Conservation (phyloP, 192 early-diverging fungal species). For the Radiomyces spectabilis region DNA sequence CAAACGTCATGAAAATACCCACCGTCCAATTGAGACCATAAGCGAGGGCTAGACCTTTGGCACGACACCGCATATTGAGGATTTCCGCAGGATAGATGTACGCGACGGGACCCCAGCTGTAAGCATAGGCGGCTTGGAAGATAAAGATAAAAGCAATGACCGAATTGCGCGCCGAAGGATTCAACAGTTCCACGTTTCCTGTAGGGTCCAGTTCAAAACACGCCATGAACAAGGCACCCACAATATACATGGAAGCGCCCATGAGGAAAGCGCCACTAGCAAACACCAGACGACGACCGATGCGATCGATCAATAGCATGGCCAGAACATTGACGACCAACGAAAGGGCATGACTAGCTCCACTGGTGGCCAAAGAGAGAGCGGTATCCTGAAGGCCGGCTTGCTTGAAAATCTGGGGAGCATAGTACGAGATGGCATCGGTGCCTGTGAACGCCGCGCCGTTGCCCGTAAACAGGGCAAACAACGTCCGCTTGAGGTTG, state of each 20-base stretch:
- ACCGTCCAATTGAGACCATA: constrained; percentile 27
- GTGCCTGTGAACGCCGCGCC: constrained; percentile 26
- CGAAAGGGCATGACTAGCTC: constrained; percentile 15
- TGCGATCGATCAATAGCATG: constrained; percentile 59
- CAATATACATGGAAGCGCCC: constrained; percentile 54
- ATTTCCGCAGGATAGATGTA: constrained; percentile 30
- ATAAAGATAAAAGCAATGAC: constrained; percentile 29
- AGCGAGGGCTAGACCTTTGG: constrained; percentile 24
- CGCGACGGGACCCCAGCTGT: constrained; percentile 21
- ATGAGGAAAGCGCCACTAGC: constrained; percentile 63
- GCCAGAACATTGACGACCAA: constrained; percentile 22
- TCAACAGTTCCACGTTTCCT: constrained; percentile 7
- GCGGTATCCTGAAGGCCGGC: constrained; percentile 14
- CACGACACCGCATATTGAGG: constrained; percentile 23
- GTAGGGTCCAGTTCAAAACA: constrained; percentile 7
- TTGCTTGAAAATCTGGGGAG: constrained; percentile 27
- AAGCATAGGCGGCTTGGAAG: constrained; percentile 26
- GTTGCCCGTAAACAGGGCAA: constrained; percentile 51
- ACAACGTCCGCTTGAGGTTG: constrained; percentile 51
- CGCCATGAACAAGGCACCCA: constrained; percentile 36
- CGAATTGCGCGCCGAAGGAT: constrained; percentile 3
- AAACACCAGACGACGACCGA: constrained; percentile 75
- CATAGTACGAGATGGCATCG: constrained; percentile 25
- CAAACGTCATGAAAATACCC: constrained; percentile 27
- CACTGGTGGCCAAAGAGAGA: constrained; percentile 25